Conservation (phyloP, 805 yeast genomes). For the Kregervanrija fluxuum region DNA sequence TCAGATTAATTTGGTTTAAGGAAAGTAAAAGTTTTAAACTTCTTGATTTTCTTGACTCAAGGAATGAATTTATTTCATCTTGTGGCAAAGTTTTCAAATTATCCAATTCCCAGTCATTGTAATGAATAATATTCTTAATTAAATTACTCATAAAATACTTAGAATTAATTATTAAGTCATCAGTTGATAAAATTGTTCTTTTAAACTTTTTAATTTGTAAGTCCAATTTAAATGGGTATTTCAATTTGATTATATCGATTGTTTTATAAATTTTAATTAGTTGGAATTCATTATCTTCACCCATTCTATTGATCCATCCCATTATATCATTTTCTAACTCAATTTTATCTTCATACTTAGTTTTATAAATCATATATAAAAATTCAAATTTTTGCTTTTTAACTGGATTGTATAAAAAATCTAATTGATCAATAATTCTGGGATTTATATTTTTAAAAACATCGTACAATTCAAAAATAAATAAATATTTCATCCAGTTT, state of each 20-base stretch:
- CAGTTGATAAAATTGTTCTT: not conserved
- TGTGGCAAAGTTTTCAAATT: too few species aligned
- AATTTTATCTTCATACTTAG: not conserved
- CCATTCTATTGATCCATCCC: not conserved
- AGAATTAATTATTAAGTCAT: not conserved
- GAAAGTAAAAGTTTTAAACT: too few species aligned
- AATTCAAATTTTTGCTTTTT: constrained; percentile 3
- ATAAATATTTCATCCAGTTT: constrained; percentile 5
- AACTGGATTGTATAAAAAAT: constrained; percentile 1
- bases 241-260: constrained; percentile 3
- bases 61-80: too few species aligned
- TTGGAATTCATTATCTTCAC: constrained; percentile 1
- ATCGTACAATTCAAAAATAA: constrained; percentile 7
- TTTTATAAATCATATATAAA: constrained; percentile 4
- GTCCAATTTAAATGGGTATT: not conserved
- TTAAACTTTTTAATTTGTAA: not conserved
- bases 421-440: constrained; percentile 9
- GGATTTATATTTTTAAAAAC: constrained; percentile 5
- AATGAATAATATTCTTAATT: not conserved
- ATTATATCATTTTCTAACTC: constrained; percentile 2
- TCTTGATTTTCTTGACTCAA: too few species aligned
- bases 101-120: constrained; percentile 1
- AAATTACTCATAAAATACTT: not conserved
- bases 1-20: too few species aligned
- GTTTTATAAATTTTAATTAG: constrained; percentile 1